Base-by-base conservation (phyloP, 306 rosid genomes). In the Vigna hirtella region DNA sequence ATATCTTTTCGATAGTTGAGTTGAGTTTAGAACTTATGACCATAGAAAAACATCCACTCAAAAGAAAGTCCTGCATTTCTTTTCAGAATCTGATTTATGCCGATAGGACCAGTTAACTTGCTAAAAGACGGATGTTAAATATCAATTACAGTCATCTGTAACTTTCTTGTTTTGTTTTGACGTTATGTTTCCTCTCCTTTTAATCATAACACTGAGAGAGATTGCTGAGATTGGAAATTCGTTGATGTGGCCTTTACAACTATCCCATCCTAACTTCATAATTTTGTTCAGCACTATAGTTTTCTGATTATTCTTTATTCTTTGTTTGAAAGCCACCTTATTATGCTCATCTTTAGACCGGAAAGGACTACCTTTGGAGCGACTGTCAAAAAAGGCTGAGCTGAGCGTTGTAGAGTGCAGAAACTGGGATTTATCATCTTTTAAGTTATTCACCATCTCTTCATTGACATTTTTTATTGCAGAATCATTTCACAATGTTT, bases 401-500 rank as follows among this genome's bases (percentile, higher is more conserved):
- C 22, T 55, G 22, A 55, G 30, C 24, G 30, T 9, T 22, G 11
- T 18, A 20, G 24, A 55, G 30, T 55, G 5, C 11, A 9, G 61
- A 26, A 11, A n/a, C 59, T 6, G 4, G 28, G 59, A 53, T 24
- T 61, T 73, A 22, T 58, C 20, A n/a, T 49, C 17, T 77, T 42
- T 79, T 51, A 15, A 28, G 59, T 69, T 79, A n/a, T 66, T 66
- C 18, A 74, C 69, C 69, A 62, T 68, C 72, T 80, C 63, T 32
- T 72, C 63, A 66, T 78, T 20, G 66, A 28, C 68, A 36, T 30
- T 16, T 72, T 58, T 64, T 78, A 55, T 70, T 49, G 17, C 90
- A 92, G 98, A 93, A 87, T 83, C 88, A 92, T 89, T 91, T 92
- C 78, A 77, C 90, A 58, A 81, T 77, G 72, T 85, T 77, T 45